A percentile compares a stretch with the other conserved stretches of the same genome.
Evolutionary conservation across 768 basidiomycete species (phyloP).

Genomic region (Naematelia aurantialba): DNA sequence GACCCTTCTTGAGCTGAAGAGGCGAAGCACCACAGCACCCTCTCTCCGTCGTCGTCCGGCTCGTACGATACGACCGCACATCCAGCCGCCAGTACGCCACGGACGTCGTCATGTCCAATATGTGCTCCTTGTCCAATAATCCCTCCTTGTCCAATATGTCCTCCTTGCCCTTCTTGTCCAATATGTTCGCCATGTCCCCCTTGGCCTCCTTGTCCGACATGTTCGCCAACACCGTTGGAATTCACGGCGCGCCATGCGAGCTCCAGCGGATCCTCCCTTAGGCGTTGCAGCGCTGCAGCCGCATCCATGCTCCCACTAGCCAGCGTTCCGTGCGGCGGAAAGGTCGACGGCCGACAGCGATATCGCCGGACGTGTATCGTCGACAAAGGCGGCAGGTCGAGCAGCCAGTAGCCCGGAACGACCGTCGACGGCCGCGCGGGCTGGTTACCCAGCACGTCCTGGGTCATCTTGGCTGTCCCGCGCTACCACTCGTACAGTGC

Average conservation of each 20-base stretch:
- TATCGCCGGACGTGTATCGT: slow-evolving; percentile 16
- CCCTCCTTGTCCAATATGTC: background rate
- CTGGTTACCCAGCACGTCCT: background rate
- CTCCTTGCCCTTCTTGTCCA: too few species aligned
- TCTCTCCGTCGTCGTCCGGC: background rate
- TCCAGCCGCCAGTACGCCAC: background rate
- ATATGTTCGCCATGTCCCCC: too few species aligned
- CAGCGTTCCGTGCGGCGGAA: slow-evolving; percentile 6
- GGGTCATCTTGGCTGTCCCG: background rate
- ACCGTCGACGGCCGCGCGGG: background rate
- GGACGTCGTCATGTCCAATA: background rate
- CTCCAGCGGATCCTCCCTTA: slow-evolving; percentile 17
- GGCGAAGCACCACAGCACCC: slow-evolving; percentile 5
- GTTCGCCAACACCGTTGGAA: too few species aligned
- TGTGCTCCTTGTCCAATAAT: background rate
- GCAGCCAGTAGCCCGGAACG: slow-evolving; percentile 23
- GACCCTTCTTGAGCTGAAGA: background rate
- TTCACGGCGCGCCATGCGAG: slow-evolving; percentile 20
- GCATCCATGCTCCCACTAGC: background rate
- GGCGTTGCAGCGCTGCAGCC: background rate
- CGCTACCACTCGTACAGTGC: too few species aligned
- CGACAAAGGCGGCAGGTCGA: slow-evolving; percentile 18
- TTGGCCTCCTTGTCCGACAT: too few species aligned
- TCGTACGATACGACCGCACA: background rate
- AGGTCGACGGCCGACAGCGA: background rate